Conservation (phyloP, 257 asterid species). For the Solanum chilense region DNA sequence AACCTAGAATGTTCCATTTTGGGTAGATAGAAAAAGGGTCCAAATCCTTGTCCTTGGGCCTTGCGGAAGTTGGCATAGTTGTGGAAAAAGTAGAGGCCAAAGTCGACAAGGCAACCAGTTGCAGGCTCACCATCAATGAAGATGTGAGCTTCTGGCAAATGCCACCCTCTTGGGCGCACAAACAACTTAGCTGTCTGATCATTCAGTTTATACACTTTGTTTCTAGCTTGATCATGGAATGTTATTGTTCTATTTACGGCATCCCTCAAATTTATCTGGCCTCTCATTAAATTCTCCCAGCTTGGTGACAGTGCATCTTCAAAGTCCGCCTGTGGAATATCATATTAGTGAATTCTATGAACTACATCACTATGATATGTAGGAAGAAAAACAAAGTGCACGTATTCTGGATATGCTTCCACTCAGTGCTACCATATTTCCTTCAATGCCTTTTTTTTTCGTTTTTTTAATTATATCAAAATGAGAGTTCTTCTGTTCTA, state of each 20-base stretch:
- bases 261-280: conserved; percentile 75
- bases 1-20: conserved; percentile 94
- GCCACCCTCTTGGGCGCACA: conserved; percentile 99
- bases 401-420: neutral
- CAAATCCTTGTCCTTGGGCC: conserved; percentile 62
- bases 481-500: neutral
- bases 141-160: conserved; percentile 82
- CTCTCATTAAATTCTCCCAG: conserved; percentile 88
- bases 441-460: neutral
- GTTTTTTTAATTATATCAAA: neutral
- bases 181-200: conserved; percentile 73
- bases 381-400: neutral
- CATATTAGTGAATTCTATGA: neutral
- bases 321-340: conserved; percentile 62
- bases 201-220: conserved; percentile 60
- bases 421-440: neutral
- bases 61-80: conserved; percentile 44
- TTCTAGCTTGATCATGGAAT: conserved; percentile 62
- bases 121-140: conserved; percentile 88
- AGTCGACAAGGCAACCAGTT: conserved; percentile 66
- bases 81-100: conserved; percentile 36
- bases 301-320: conserved; percentile 92
- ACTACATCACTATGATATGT: neutral
- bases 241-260: conserved; percentile 78
- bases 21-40: conserved; percentile 95